These are phyloP conservation scores for Allium fistulosum DNA, from an alignment of 106 monocot genomes.

Conservation along the genomic window DNA sequence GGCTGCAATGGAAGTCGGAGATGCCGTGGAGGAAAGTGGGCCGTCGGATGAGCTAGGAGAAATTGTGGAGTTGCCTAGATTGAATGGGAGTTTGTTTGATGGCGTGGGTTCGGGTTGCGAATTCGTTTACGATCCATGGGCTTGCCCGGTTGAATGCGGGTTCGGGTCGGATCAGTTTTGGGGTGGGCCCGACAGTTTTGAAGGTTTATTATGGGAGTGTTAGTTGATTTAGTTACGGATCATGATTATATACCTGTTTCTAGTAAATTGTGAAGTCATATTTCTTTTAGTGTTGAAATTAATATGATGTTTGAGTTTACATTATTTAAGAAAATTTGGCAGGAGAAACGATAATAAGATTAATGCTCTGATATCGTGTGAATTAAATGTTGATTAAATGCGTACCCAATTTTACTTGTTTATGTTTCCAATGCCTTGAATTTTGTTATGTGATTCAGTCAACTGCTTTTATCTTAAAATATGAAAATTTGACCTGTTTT, in stretches of 20 bases:
- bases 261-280: neutral
- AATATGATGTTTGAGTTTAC: too few relatives aligned
- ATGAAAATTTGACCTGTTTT: too few relatives aligned
- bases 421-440: too few relatives aligned
- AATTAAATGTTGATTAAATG: too few relatives aligned
- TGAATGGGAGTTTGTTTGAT: constrained; percentile 14
- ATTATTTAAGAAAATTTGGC: too few relatives aligned
- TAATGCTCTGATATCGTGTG: too few relatives aligned
- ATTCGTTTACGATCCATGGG: constrained; percentile 29
- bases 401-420: too few relatives aligned
- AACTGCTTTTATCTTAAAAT: too few relatives aligned
- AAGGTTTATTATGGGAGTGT: constrained; percentile 8
- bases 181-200: constrained; percentile 1
- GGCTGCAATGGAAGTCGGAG: constrained; percentile 24
- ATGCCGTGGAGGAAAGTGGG: constrained; percentile 3
- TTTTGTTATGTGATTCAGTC: too few relatives aligned
- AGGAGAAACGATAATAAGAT: too few relatives aligned
- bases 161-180: constrained; percentile 9
- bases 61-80: constrained; percentile 29
- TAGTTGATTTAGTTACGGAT: neutral
- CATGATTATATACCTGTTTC: neutral
- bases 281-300: too few relatives aligned
- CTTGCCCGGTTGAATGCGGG: constrained; percentile 10
- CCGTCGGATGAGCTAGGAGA: constrained; percentile 25
- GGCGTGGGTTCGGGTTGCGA: constrained; percentile 16